A percentile compares a stretch with the other conserved stretches of the same genome.
These are phyloP conservation scores for Schrenkiella parvula DNA, from an alignment of 345 rosid genomes.

Conservation along the genomic window DNA sequence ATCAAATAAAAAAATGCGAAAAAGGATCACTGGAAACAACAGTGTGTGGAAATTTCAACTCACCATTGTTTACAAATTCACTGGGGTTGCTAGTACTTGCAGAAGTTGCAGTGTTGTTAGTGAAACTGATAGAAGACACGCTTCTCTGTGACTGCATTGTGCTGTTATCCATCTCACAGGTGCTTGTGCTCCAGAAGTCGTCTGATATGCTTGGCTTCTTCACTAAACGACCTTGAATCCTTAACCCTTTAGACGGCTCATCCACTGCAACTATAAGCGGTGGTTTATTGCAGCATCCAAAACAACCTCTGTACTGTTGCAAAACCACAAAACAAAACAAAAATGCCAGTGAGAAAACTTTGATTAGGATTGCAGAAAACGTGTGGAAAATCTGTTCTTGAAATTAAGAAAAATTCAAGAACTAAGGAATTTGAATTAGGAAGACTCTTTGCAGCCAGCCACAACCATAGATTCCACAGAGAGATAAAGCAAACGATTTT, in stretches of 20 bases:
- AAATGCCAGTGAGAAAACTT: constrained; percentile 30
- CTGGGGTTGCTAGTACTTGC: constrained; percentile 51
- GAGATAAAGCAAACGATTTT: background rate
- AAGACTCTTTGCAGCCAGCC: background rate
- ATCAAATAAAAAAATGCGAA: background rate
- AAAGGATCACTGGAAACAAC: background rate
- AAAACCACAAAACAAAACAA: constrained; percentile 43
- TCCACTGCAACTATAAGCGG: constrained; percentile 41
- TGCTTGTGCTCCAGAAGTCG: constrained; percentile 59
- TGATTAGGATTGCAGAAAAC: constrained; percentile 35
- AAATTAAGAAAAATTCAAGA: background rate
- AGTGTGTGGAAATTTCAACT: constrained; percentile 24
- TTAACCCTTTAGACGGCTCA: constrained; percentile 52
- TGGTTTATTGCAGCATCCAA: constrained; percentile 65
- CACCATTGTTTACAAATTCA: constrained; percentile 74
- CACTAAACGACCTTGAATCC: constrained; percentile 43
- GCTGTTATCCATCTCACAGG: constrained; percentile 59
- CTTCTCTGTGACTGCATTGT: constrained; percentile 55
- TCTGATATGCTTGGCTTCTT: constrained; percentile 45
- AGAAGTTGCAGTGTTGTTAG: constrained; percentile 24
- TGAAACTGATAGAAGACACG: constrained; percentile 53
- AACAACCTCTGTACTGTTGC: constrained; percentile 96
- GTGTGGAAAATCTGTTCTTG: background rate
- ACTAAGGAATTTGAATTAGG: background rate
- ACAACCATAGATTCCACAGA: background rate